These are phyloP conservation scores for Mucor saturninus DNA, from an alignment of 371 early-diverging fungal genomes.

Conservation along the genomic window DNA sequence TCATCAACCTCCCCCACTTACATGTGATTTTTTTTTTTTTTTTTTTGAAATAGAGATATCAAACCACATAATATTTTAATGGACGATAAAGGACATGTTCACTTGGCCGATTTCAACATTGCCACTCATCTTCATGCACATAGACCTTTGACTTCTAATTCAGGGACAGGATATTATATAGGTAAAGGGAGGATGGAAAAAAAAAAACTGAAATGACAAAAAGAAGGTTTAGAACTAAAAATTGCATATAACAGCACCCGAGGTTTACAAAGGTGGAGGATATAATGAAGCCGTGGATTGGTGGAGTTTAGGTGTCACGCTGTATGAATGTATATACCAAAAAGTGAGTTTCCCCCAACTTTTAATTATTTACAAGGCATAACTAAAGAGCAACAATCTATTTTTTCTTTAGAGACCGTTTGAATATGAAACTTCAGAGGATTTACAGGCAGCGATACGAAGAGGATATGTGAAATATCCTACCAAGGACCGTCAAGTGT, in stretches of 20 bases:
- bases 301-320: slow-evolving; percentile 91
- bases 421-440: slow-evolving; percentile 57
- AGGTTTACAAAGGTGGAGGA: slow-evolving; percentile 73
- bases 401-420: slow-evolving; percentile 57
- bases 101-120: slow-evolving; percentile 85
- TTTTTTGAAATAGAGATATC: slow-evolving; percentile 58
- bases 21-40: neutral
- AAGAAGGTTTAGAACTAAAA: too few species aligned
- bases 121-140: slow-evolving; percentile 67
- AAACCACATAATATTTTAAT: slow-evolving; percentile 89
- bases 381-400: neutral
- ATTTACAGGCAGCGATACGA: slow-evolving; percentile 61
- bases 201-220: too few species aligned
- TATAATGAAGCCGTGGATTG: slow-evolving; percentile 84
- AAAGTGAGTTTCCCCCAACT: slow-evolving; percentile 34
- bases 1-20: neutral
- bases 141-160: slow-evolving; percentile 70
- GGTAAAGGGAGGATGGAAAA: slow-evolving; percentile 39
- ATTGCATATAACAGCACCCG: slow-evolving; percentile 66
- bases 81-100: slow-evolving; percentile 76
- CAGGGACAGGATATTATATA: slow-evolving; percentile 84
- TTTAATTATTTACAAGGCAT: neutral
- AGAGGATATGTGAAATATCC: slow-evolving; percentile 63
- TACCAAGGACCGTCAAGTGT: slow-evolving; percentile 54
- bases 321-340: slow-evolving; percentile 74